Evolutionary conservation across 2,329 filamentous ascomycete species (phyloP).

Genomic region (Aspergillus sp.): DNA sequence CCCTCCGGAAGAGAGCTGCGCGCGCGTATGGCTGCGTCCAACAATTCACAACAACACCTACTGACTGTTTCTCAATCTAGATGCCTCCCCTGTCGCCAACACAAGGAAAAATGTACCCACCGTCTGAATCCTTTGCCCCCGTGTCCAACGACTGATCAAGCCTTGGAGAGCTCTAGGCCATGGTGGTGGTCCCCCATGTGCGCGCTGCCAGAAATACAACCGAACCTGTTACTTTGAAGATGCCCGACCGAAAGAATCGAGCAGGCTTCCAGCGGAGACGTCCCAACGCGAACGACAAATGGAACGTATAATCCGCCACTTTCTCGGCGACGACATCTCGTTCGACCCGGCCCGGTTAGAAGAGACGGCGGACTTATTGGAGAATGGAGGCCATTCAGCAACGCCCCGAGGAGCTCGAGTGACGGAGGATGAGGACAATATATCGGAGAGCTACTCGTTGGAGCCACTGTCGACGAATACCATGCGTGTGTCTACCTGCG

Average conservation of each 20-base stretch:
- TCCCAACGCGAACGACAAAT: slow-evolving; percentile 22
- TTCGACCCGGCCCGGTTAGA: slow-evolving; percentile 32
- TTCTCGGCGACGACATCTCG: slow-evolving; percentile 32
- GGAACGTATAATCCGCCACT: slow-evolving; percentile 44
- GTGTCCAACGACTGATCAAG: too few species aligned
- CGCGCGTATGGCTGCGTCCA: slow-evolving; percentile 19
- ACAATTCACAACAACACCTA: not conserved
- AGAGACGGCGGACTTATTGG: slow-evolving; percentile 35
- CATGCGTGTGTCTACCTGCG: slow-evolving; percentile 18
- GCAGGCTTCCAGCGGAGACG: not conserved
- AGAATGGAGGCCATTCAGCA: slow-evolving; percentile 21
- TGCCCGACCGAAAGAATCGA: slow-evolving; percentile 7
- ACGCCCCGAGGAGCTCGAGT: not conserved
- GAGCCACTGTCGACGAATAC: slow-evolving; percentile 14
- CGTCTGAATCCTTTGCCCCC: too few species aligned
- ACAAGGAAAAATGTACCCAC: slow-evolving; percentile 46
- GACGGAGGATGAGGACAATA: slow-evolving; percentile 5
- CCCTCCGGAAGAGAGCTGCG: slow-evolving; percentile 22
- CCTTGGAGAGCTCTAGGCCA: slow-evolving; percentile 28
- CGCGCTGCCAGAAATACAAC: slow-evolving; percentile 46
- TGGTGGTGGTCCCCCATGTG: slow-evolving; percentile 46
- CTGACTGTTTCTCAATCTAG: slow-evolving; percentile 22
- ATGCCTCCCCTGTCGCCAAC: slow-evolving; percentile 48
- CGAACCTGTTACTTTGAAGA: slow-evolving; percentile 45
- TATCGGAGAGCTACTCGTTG: slow-evolving; percentile 18